Evolutionary conservation across 2,329 filamentous ascomycete species (phyloP).

Genomic region (Acrodontium crateriforme): DNA sequence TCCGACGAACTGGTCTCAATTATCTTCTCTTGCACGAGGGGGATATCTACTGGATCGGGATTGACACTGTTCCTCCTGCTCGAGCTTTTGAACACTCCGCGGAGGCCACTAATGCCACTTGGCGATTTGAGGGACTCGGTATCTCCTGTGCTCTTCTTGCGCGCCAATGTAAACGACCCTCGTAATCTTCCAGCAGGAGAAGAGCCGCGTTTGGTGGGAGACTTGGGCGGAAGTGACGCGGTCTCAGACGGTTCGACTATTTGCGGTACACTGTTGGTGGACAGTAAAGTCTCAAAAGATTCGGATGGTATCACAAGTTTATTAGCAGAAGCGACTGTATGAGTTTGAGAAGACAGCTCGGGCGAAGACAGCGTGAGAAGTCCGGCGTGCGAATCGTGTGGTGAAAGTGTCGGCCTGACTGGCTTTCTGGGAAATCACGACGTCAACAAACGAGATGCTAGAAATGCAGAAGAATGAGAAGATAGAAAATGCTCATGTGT

Average conservation of each 20-base stretch:
- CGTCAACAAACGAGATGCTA: too few species aligned
- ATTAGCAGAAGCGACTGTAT: too few species aligned
- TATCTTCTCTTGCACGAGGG: neutral
- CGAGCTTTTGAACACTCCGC: slow-evolving; percentile 28
- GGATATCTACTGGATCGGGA: slow-evolving; percentile 4
- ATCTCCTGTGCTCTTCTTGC: slow-evolving; percentile 33
- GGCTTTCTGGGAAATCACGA: slow-evolving; percentile 10
- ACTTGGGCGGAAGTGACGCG: slow-evolving; percentile 9
- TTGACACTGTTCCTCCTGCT: slow-evolving; percentile 20
- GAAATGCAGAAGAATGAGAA: too few species aligned
- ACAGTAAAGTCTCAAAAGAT: too few species aligned
- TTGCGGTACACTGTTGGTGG: slow-evolving; percentile 22
- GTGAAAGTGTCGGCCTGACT: slow-evolving; percentile 21
- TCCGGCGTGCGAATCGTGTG: slow-evolving; percentile 35
- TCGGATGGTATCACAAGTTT: too few species aligned
- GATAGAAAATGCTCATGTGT: too few species aligned
- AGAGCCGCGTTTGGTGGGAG: slow-evolving; percentile 40
- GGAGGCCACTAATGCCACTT: slow-evolving; percentile 31
- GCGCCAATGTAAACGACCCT: slow-evolving; percentile 47
- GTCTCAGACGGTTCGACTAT: slow-evolving; percentile 15
- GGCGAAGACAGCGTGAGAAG: slow-evolving; percentile 37
- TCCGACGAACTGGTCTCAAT: neutral
- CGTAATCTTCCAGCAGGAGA: slow-evolving; percentile 61
- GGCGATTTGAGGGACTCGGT: slow-evolving; percentile 27
- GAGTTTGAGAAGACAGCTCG: slow-evolving; percentile 21